Evolutionary conservation across 2,329 filamentous ascomycete genomes (phyloP), one percentile per base, ranked within the genome.

Genomic region (Fusarium caatingaense): DNA sequence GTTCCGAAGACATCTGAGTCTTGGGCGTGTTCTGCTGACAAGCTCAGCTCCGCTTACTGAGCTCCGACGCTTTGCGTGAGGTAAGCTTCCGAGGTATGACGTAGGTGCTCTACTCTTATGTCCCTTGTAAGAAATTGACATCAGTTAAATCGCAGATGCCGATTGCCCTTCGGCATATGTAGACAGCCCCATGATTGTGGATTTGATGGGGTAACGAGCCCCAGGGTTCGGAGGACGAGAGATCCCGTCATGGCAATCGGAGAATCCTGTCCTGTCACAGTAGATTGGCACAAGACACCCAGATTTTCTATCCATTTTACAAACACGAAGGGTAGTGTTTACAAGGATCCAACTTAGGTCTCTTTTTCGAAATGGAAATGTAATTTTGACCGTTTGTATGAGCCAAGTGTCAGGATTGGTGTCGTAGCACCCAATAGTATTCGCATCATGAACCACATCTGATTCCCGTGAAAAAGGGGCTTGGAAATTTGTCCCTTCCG

Each of bases 31-130:
- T 28, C 10, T 41, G 32, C n/a, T 3, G 5, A 16, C 13, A 16
- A 15, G 15, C 10, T 8, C 20, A 8, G 21, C 3, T n/a, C 10
- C 20, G 48, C 16, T 50, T 18, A 11, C 11, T 50, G 11, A 50
- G 23, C 16, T 10, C 32, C 7, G 3, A 1, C 18, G 3, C 3
- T 41, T 0, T 41, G 20, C 8, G 13, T 27, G n/a, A 5, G 18
- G 12, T 27, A 40, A 40, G 13, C 8, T n/a, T 20, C 12, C 30
- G 8, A 2, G 32, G 11, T 9, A 27, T 51, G 32, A 51, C 48
- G 48, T 41, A 51, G 12, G 4, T 12, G 1, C 13, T 16, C 7
- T 20, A 16, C 5, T 2, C 1, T 12, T 41, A 1, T 10, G 5
- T n/a, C 30, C 8, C 16, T 25, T 20, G 30, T 51, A 40, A 8